Evolutionary conservation across 2,329 filamentous ascomycete species (phyloP).

Genomic region (Xylogone sp.): DNA sequence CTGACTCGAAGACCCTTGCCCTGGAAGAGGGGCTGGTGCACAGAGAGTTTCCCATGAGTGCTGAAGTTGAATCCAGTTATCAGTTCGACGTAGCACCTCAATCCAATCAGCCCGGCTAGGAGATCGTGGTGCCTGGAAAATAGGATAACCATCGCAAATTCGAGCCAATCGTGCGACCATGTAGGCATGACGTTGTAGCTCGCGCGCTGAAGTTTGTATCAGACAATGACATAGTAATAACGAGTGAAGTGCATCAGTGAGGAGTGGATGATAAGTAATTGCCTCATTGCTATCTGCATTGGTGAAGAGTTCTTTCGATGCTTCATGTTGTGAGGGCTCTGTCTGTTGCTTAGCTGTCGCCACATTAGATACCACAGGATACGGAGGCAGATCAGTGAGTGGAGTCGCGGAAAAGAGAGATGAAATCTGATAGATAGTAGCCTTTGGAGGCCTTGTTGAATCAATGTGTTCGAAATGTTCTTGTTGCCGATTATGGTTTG

Average conservation of each 20-base stretch:
- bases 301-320: constrained; percentile 30
- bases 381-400: constrained; percentile 63
- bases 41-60: constrained; percentile 71
- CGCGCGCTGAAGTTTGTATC: constrained; percentile 72
- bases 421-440: constrained; percentile 50
- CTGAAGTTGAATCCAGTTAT: constrained; percentile 66
- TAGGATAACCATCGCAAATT: constrained; percentile 74
- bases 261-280: constrained; percentile 76
- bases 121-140: constrained; percentile 70
- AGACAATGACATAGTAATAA: constrained; percentile 76
- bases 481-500: constrained; percentile 26
- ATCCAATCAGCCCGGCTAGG: constrained; percentile 77
- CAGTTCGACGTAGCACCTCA: constrained; percentile 63
- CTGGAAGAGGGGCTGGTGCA: constrained; percentile 51
- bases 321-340: constrained; percentile 24
- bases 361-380: constrained; percentile 44
- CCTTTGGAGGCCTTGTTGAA: constrained; percentile 43
- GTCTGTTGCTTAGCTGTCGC: constrained; percentile 28
- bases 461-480: constrained; percentile 20
- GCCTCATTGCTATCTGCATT: constrained; percentile 52
- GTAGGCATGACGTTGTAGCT: constrained; percentile 74
- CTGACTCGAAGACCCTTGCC: constrained; percentile 26
- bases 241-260: constrained; percentile 75
- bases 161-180: constrained; percentile 75
- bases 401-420: constrained; percentile 69